Evolutionary conservation across 2,329 filamentous ascomycete species (phyloP), one percentile per base, ranked within the genome.

Genomic region (Fonsecaea monophora): DNA sequence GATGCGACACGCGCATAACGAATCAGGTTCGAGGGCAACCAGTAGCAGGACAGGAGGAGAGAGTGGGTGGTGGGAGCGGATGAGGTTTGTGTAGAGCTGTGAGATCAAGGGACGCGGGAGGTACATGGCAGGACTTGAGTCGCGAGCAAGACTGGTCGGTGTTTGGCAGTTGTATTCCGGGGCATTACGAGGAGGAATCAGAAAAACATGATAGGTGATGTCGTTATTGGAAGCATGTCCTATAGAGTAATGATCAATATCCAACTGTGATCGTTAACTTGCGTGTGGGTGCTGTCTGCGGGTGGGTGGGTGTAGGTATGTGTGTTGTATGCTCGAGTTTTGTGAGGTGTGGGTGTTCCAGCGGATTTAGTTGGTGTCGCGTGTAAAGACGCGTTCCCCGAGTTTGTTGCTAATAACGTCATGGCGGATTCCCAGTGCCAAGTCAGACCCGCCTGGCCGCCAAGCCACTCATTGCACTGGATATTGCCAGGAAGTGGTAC

Each of bases 1-100:
- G 68, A 99, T 97, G 68, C 94, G 92, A 78, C 93, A 96, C 69
- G 94, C 95, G 80, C 94, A 98, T 69, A 99, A 88, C 70, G 95
- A 92, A 81, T 99, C 95, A 63, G 95, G 93, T 76, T 97, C 94
- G 77, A 98, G 91, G 40, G 94, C 92, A 10, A 72, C 68, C 64
- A 99, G 90, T 70, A 99, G 88, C 32, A 98, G 86, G 62, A 98
- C 92, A 0, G 94, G 94, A 45, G 94, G 91, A 18, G 93, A 95
- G 60, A 94, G 87, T n/a, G 94, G 90, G 77, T 97, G 92, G 72
- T 94, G 90, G 53, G 91, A 91, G 78, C 87, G 88, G 78, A 96
- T 88, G 64, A 99, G 90, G 79, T 97, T 91, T 67, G 87, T 86
- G 83, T 99, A 99, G 74, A 98, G 89, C 74, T 94, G 94, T 58